Evolutionary conservation across 2,329 filamentous ascomycete species (phyloP).

Genomic region (Aspergillus spinulosporus): DNA sequence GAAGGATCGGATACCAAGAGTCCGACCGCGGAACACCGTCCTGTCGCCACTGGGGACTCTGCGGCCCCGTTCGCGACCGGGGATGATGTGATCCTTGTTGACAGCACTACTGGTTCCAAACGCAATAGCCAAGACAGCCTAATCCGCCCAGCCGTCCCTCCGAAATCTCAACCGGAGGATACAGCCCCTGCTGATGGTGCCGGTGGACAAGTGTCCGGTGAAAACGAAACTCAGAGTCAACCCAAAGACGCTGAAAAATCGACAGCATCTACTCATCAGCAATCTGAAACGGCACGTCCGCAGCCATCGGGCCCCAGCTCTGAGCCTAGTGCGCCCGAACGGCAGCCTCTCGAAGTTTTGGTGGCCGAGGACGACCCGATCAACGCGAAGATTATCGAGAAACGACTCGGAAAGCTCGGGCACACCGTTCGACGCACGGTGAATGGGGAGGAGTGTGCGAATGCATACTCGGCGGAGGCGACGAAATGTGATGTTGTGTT

Average conservation of each 20-base stretch:
- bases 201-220: background rate
- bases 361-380: slow-evolving; percentile 88
- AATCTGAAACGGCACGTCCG: background rate
- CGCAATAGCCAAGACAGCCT: slow-evolving; percentile 15
- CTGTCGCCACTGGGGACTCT: slow-evolving; percentile 16
- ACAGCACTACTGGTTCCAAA: slow-evolving; percentile 25
- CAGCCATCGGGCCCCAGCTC: background rate
- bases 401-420: slow-evolving; percentile 73
- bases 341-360: slow-evolving; percentile 54
- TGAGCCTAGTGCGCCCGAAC: background rate
- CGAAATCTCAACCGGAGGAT: background rate
- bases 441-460: slow-evolving; percentile 83
- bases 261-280: background rate
- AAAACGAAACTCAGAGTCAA: background rate
- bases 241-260: background rate
- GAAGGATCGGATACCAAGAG: slow-evolving; percentile 14
- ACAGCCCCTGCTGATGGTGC: background rate
- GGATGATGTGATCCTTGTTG: slow-evolving; percentile 43
- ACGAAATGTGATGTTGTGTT: slow-evolving; percentile 72
- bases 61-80: slow-evolving; percentile 19
- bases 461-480: slow-evolving; percentile 65
- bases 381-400: slow-evolving; percentile 80
- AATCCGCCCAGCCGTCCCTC: background rate
- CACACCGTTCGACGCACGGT: slow-evolving; percentile 71
- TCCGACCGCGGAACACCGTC: slow-evolving; percentile 14